A percentile compares a stretch with the other conserved stretches of the same genome.
phyloP scores from a whole-genome alignment of 176 grass and related monocot species.

The Coix lacrymajobi region DNA sequence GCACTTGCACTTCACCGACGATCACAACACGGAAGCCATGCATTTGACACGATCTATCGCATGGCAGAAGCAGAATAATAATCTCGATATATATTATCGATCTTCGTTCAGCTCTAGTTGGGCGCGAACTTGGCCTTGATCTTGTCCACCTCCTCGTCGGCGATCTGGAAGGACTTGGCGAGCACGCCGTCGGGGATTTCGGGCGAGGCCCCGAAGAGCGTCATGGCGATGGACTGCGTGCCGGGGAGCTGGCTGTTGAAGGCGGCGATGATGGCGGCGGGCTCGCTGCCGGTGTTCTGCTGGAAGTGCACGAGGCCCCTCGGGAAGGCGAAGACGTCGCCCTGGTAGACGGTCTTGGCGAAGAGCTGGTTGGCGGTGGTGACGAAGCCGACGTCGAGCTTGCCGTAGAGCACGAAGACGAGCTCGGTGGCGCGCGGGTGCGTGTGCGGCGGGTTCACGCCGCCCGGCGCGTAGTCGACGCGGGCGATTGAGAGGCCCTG shows the following conservation, averaged over 20 bases:
- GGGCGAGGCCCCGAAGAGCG: slow-evolving; percentile 54
- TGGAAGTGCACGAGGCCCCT: slow-evolving; percentile 78
- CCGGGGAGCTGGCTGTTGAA: slow-evolving; percentile 92
- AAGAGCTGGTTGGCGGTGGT: slow-evolving; percentile 70
- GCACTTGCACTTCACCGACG: too few species aligned
- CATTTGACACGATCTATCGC: too few species aligned
- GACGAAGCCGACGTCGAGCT: slow-evolving; percentile 77
- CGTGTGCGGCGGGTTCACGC: slow-evolving; percentile 90
- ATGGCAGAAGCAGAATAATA: too few species aligned
- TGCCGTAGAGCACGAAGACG: slow-evolving; percentile 73
- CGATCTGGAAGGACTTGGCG: slow-evolving; percentile 73
- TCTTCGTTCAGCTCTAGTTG: slow-evolving; percentile 12
- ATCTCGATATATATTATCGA: too few species aligned
- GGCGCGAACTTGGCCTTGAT: slow-evolving; percentile 71
- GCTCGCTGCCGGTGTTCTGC: slow-evolving; percentile 39
- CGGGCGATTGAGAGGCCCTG: slow-evolving; percentile 66
- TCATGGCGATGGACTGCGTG: slow-evolving; percentile 56
- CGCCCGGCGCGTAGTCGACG: slow-evolving; percentile 73
- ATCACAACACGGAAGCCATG: too few species aligned
- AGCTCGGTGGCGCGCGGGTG: slow-evolving; percentile 89
- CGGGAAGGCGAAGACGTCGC: slow-evolving; percentile 67
- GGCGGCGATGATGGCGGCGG: slow-evolving; percentile 53
- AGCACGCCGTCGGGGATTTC: slow-evolving; percentile 47
- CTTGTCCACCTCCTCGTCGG: slow-evolving; percentile 42
- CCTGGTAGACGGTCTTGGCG: slow-evolving; percentile 47